phyloP scores from a whole-genome alignment of 2,329 filamentous ascomycete genomes.

The Trichoderma citrinoviride region DNA sequence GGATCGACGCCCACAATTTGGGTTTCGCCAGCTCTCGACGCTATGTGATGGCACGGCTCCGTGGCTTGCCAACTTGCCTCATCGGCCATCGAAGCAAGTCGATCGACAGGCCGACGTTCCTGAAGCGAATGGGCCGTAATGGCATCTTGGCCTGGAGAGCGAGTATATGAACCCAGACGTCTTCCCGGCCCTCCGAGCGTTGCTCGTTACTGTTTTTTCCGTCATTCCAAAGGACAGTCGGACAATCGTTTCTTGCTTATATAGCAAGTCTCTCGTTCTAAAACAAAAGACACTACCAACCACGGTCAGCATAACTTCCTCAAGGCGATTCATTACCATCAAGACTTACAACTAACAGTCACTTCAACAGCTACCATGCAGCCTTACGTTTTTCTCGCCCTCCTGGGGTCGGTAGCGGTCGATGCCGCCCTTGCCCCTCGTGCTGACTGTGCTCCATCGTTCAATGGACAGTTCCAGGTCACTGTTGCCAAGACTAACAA shows the following conservation, averaged over 20 bases:
- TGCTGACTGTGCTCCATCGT: constrained; percentile 48
- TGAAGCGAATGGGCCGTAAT: no score
- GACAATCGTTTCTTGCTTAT: background rate
- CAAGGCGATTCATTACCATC: background rate
- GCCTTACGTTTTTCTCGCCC: constrained; percentile 33
- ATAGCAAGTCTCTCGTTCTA: background rate
- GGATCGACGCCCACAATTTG: background rate
- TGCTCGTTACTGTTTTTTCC: constrained; percentile 30
- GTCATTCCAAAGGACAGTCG: constrained; percentile 29
- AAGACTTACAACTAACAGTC: background rate
- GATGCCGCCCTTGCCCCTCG: constrained; percentile 49
- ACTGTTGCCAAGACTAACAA: constrained; percentile 46
- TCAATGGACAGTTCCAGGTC: constrained; percentile 57
- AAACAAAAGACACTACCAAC: background rate
- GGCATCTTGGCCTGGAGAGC: background rate
- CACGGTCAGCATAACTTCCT: background rate
- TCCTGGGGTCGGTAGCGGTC: constrained; percentile 43
- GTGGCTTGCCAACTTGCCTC: background rate
- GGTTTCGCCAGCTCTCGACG: background rate
- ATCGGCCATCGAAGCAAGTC: background rate
- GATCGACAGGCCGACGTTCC: background rate
- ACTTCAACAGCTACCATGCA: constrained; percentile 34
- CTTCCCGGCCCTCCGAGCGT: background rate
- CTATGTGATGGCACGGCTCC: background rate
- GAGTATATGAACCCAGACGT: background rate